These are phyloP conservation scores for Trichophyton verrucosum DNA, from an alignment of 2,329 filamentous ascomycete genomes.

Conservation along the genomic window DNA sequence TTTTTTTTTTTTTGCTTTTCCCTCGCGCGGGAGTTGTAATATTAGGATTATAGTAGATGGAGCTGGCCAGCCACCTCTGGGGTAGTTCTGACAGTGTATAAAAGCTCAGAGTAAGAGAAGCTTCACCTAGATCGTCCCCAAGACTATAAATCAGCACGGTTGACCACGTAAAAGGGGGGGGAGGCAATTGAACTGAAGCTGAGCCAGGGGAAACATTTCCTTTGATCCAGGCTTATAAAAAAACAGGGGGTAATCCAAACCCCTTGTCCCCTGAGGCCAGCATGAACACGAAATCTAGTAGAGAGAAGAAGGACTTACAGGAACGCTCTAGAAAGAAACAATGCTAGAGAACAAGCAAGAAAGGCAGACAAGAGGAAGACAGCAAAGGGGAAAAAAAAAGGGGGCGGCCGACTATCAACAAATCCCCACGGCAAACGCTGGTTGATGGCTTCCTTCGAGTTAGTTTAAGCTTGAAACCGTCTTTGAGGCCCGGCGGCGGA, in stretches of 20 bases:
- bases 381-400: neutral
- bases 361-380: neutral
- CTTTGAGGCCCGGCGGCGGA: neutral
- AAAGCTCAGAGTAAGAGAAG: neutral
- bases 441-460: neutral
- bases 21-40: neutral
- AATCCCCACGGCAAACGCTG: neutral
- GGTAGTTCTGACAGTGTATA: neutral
- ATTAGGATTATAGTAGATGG: neutral
- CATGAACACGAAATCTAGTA: neutral
- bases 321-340: neutral
- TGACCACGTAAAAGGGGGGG: neutral
- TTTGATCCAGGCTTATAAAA: conserved; percentile 1
- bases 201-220: neutral
- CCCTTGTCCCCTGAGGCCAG: neutral
- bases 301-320: neutral
- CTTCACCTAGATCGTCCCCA: neutral
- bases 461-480: neutral
- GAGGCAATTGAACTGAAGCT: neutral
- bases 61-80: neutral
- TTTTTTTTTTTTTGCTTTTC: no score
- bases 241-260: neutral
- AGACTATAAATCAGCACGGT: neutral
- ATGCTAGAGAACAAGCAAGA: neutral
- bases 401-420: neutral